phyloP scores from a whole-genome alignment of 768 basidiomycete genomes.

The Scleroderma citrinum region DNA sequence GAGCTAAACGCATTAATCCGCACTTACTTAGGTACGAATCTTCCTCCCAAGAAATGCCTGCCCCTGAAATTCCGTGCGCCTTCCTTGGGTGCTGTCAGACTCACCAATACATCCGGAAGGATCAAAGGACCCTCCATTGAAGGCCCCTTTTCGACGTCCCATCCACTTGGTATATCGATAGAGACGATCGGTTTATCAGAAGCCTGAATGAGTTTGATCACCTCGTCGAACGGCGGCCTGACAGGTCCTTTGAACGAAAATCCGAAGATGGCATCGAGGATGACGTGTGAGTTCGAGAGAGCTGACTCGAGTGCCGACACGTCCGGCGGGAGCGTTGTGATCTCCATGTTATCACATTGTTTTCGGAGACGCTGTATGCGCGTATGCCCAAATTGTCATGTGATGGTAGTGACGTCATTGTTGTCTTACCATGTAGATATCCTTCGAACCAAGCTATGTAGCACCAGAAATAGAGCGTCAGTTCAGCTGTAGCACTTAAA shows the following conservation, averaged over 20 bases:
- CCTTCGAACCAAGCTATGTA: conserved; percentile 79
- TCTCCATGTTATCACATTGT: conserved; percentile 87
- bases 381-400: background rate
- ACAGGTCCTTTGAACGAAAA: conserved; percentile 95
- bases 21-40: conserved; percentile 85
- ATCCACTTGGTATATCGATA: conserved; percentile 95
- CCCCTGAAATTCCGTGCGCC: conserved; percentile 76
- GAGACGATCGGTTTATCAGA: conserved; percentile 80
- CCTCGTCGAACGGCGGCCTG: conserved; percentile 79
- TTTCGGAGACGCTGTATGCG: conserved; percentile 60
- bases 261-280: conserved; percentile 95
- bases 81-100: conserved; percentile 90
- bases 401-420: background rate
- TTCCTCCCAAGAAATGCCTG: conserved; percentile 87
- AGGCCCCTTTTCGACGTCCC: conserved; percentile 85
- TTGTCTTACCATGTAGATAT: conserved; percentile 70
- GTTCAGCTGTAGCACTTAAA: too few species aligned
- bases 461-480: background rate
- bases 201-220: conserved; percentile 57
- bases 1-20: background rate
- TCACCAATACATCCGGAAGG: conserved; percentile 74
- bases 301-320: conserved; percentile 43
- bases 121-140: conserved; percentile 46
- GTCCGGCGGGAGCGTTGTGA: conserved; percentile 58
- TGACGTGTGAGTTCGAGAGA: conserved; percentile 62